These are phyloP conservation scores for Cryomyces antarcticus DNA, from an alignment of 495 filamentous ascomycete genomes.

Conservation along the genomic window DNA sequence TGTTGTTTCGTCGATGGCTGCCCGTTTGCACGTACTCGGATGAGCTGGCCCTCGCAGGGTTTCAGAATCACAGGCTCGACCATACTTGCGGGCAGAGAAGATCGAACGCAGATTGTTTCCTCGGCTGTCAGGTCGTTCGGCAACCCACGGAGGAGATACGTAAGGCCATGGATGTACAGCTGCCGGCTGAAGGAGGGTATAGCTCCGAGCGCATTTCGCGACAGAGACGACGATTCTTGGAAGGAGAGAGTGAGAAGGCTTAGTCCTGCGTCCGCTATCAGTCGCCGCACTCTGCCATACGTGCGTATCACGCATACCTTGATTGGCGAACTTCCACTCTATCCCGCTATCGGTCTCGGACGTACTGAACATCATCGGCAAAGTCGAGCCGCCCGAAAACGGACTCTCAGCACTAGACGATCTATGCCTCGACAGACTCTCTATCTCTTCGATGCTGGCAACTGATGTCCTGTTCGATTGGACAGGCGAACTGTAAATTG, in stretches of 20 bases:
- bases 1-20: background rate
- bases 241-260: slow-evolving; percentile 18
- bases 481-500: slow-evolving; percentile 6
- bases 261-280: slow-evolving; percentile 12
- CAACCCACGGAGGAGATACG: slow-evolving; percentile 45
- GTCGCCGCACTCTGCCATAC: background rate
- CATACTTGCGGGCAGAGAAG: slow-evolving; percentile 23
- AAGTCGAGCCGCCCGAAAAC: slow-evolving; percentile 1
- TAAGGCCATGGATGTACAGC: slow-evolving; percentile 43
- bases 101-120: slow-evolving; percentile 25
- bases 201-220: slow-evolving; percentile 9
- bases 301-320: slow-evolving; percentile 13
- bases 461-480: background rate
- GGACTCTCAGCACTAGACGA: slow-evolving; percentile 1
- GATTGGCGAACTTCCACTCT: slow-evolving; percentile 26
- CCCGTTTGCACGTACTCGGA: slow-evolving; percentile 1
- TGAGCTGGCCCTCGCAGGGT: slow-evolving; percentile 4
- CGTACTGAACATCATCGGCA: slow-evolving; percentile 2
- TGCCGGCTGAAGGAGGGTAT: slow-evolving; percentile 30
- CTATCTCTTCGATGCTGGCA: background rate
- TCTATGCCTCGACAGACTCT: slow-evolving; percentile 1
- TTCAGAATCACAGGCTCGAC: background rate
- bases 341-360: slow-evolving; percentile 20
- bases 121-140: slow-evolving; percentile 33
- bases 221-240: slow-evolving; percentile 14